Conservation (phyloP, 106 monocot species). For the Dendrobium catenatum region DNA sequence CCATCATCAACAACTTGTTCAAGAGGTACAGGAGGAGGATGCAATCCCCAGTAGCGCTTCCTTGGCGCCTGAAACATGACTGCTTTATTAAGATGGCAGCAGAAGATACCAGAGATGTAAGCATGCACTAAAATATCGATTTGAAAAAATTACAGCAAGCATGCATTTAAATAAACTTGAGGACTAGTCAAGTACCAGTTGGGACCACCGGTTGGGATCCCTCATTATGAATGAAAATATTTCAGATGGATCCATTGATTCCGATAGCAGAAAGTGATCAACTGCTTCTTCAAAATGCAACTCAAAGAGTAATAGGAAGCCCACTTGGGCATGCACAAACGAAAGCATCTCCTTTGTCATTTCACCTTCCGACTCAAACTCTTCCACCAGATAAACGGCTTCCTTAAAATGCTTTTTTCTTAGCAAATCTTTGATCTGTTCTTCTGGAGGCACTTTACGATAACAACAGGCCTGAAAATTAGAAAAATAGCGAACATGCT, state of each 20-base stretch:
- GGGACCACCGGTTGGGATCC: slow-evolving; percentile 94
- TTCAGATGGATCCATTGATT: slow-evolving; percentile 89
- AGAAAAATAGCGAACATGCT: not conserved
- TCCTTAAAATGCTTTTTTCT: slow-evolving; percentile 72
- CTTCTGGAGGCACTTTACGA: slow-evolving; percentile 62
- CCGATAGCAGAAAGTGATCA: slow-evolving; percentile 87
- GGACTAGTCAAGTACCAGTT: slow-evolving; percentile 43
- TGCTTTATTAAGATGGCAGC: not conserved
- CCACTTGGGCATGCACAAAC: slow-evolving; percentile 98
- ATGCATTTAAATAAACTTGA: not conserved
- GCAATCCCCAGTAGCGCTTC: slow-evolving; percentile 95
- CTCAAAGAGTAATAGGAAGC: slow-evolving; percentile 89
- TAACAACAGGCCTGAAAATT: slow-evolving; percentile 59
- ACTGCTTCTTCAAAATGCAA: slow-evolving; percentile 96
- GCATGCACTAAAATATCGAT: not conserved
- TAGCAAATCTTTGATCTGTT: slow-evolving; percentile 90
- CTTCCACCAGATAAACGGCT: slow-evolving; percentile 66
- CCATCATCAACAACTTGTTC: slow-evolving; percentile 92
- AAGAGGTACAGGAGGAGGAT: slow-evolving; percentile 90
- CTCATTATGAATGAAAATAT: slow-evolving; percentile 94
- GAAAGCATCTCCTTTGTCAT: slow-evolving; percentile 75
- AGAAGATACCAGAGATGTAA: not conserved
- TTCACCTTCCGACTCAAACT: slow-evolving; percentile 70
- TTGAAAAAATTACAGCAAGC: not conserved
- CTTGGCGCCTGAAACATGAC: slow-evolving; percentile 61